Conservation (phyloP, 208 protist genomes). For the Acanthamoeba lenticulata region DNA sequence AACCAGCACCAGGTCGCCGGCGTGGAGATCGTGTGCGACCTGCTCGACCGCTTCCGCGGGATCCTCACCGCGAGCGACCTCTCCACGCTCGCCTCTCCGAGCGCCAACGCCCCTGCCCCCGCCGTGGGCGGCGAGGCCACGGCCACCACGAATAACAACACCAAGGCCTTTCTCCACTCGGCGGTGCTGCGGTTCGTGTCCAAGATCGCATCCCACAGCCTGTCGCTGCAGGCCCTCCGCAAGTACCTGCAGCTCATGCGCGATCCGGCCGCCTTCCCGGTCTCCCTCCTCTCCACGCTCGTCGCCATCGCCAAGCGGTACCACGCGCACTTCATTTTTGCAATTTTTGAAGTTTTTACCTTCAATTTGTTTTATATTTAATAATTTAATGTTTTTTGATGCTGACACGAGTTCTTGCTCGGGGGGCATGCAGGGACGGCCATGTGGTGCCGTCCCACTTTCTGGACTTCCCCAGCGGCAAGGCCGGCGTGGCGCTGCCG, state of each 20-base stretch:
- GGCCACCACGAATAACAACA: background rate
- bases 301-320: slow-evolving; percentile 14
- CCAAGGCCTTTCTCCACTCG: slow-evolving; percentile 32
- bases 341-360: too few species aligned
- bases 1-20: slow-evolving; percentile 28
- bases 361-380: too few species aligned
- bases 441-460: slow-evolving; percentile 35
- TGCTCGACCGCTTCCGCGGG: background rate
- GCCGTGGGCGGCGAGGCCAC: background rate
- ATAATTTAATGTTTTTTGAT: background rate
- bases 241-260: slow-evolving; percentile 62
- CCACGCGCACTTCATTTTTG: too few species aligned
- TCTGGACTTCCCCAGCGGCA: slow-evolving; percentile 33
- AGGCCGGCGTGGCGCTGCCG: slow-evolving; percentile 14
- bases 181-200: slow-evolving; percentile 13
- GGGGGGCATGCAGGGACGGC: background rate
- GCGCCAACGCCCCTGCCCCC: background rate
- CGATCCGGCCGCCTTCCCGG: background rate
- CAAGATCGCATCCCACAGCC: background rate
- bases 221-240: slow-evolving; percentile 33
- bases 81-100: background rate
- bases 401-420: background rate
- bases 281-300: background rate
- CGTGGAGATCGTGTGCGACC: background rate
- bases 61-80: background rate